Evolutionary conservation across 2,329 filamentous ascomycete species (phyloP).

Genomic region (Raffaelea albimanens): DNA sequence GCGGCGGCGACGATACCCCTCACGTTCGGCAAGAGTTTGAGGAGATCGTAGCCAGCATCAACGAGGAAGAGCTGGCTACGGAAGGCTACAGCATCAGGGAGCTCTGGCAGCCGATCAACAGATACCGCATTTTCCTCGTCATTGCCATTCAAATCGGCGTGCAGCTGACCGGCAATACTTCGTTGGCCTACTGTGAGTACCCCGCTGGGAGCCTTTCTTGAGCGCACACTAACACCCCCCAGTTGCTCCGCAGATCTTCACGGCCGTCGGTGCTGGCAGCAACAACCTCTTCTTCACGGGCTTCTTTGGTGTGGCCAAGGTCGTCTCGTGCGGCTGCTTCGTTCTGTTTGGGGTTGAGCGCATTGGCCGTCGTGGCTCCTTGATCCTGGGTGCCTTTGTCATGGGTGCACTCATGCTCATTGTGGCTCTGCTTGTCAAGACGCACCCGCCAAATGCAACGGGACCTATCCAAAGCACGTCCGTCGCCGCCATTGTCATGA

Average conservation of each 20-base stretch:
- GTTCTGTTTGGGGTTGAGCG: constrained; percentile 10
- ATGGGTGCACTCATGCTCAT: constrained; percentile 23
- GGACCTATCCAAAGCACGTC: no score
- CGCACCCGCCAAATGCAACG: neutral
- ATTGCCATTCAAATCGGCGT: no score
- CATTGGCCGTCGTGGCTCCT: constrained; percentile 12
- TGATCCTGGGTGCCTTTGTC: constrained; percentile 15
- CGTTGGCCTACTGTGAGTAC: constrained; percentile 39
- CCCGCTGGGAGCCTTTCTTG: no score
- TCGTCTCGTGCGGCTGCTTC: constrained; percentile 6
- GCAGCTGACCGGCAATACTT: constrained; percentile 24
- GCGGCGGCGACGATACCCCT: constrained; percentile 56
- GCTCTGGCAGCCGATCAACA: neutral
- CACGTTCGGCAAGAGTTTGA: no score
- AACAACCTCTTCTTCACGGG: constrained; percentile 47
- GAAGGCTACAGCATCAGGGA: constrained; percentile 34
- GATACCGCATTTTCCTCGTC: no score
- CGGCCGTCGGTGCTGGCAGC: constrained; percentile 46
- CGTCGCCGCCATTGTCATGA: neutral
- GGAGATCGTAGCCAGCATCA: constrained; percentile 67
- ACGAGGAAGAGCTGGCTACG: constrained; percentile 47
- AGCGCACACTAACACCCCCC: constrained; percentile 53
- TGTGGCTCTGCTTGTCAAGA: neutral
- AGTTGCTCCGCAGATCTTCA: constrained; percentile 60
- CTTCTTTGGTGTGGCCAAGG: constrained; percentile 24